These are phyloP conservation scores for Xerocomellus chrysenteron DNA, from an alignment of 768 basidiomycete genomes.

Conservation along the genomic window DNA sequence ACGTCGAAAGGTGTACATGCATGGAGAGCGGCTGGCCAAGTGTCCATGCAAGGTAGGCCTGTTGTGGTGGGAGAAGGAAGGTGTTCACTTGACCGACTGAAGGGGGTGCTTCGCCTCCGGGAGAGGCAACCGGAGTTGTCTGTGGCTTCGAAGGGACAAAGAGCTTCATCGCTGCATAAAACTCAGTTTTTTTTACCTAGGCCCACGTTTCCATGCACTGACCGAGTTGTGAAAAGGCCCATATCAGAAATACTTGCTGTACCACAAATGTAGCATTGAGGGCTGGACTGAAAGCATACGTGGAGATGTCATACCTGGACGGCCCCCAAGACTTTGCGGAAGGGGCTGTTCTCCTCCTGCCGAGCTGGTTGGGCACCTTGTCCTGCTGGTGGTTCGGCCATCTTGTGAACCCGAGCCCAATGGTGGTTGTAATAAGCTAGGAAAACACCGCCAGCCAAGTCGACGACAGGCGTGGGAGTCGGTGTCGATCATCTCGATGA, in stretches of 20 bases:
- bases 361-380: conserved; percentile 18
- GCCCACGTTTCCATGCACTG: conserved; percentile 17
- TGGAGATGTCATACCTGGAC: conserved; percentile 40
- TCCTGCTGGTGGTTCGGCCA: conserved; percentile 27
- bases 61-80: conserved; percentile 50
- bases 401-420: conserved; percentile 6
- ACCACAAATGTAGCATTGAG: conserved; percentile 7
- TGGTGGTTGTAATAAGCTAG: conserved; percentile 1
- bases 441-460: neutral
- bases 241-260: conserved; percentile 70
- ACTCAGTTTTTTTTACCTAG: neutral
- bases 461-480: no score
- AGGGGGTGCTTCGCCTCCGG: conserved; percentile 19
- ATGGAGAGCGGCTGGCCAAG: conserved; percentile 62
- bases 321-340: conserved; percentile 37
- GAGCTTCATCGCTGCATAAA: conserved; percentile 44
- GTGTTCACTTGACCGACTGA: conserved; percentile 41
- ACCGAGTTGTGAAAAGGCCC: conserved; percentile 67
- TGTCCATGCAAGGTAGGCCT: conserved; percentile 58
- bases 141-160: conserved; percentile 37
- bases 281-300: neutral
- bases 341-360: conserved; percentile 35
- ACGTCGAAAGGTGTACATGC: conserved; percentile 73
- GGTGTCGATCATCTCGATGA: conserved; percentile 15
- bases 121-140: conserved; percentile 28